These are phyloP conservation scores for Hypoxylon sp. DNA, from an alignment of 2,329 filamentous ascomycete genomes.

Conservation along the genomic window DNA sequence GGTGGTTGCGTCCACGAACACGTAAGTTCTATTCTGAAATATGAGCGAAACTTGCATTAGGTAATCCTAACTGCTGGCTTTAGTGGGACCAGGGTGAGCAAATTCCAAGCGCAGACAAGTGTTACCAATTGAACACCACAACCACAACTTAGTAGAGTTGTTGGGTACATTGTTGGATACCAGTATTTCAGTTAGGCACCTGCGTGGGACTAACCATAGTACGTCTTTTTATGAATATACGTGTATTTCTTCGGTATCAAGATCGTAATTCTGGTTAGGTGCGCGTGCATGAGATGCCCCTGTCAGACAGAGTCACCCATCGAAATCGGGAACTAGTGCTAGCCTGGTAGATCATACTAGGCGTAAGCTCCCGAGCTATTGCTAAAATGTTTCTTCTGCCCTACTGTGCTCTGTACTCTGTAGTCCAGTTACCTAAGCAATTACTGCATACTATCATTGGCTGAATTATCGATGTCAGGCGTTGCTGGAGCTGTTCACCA, in stretches of 20 bases:
- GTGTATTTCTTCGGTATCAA: background rate
- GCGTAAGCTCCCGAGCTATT: background rate
- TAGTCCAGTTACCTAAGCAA: too few species aligned
- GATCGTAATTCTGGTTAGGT: conserved; percentile 5
- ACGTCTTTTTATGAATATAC: background rate
- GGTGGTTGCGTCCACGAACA: conserved; percentile 60
- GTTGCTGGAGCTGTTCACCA: too few species aligned
- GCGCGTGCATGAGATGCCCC: background rate
- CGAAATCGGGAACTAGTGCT: background rate
- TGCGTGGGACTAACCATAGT: background rate
- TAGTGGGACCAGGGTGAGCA: conserved; percentile 57
- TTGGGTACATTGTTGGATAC: background rate
- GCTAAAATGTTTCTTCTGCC: too few species aligned
- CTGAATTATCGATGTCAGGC: too few species aligned
- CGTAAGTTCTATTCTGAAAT: conserved; percentile 51
- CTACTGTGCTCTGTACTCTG: too few species aligned
- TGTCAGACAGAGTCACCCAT: background rate
- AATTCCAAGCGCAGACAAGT: conserved; percentile 51
- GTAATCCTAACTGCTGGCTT: conserved; percentile 29
- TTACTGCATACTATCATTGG: too few species aligned
- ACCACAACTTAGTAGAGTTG: background rate
- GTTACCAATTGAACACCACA: conserved; percentile 48
- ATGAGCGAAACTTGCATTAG: background rate
- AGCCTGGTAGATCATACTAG: conserved; percentile 1
- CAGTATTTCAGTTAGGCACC: background rate